phyloP scores from a whole-genome alignment of 163 green algal species.

The Scenedesmus sp. region DNA sequence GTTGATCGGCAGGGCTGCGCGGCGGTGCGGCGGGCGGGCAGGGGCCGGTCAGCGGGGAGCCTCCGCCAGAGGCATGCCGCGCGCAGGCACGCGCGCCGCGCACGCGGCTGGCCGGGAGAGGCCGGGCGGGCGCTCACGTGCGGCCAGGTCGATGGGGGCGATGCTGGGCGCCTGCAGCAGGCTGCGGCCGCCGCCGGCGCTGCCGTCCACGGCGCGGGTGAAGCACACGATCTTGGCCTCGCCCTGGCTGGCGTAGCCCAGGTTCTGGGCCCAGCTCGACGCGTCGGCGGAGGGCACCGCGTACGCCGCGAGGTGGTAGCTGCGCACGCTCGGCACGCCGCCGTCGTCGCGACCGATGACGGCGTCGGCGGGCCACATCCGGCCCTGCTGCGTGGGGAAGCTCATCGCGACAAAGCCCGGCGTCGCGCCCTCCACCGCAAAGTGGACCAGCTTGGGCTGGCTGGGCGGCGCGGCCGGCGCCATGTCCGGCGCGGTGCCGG shows the following conservation, averaged over 20 bases:
- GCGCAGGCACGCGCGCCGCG: too few relatives aligned
- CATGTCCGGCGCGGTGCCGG: neutral
- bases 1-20: slow-evolving; percentile 19
- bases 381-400: slow-evolving; percentile 7
- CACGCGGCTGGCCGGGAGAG: too few relatives aligned
- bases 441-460: slow-evolving; percentile 9
- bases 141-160: neutral
- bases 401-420: slow-evolving; percentile 18
- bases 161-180: neutral
- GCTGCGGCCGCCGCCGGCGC: neutral
- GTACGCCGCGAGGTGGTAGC: slow-evolving; percentile 4
- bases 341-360: neutral
- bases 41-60: too few relatives aligned
- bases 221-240: slow-evolving; percentile 23
- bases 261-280: neutral
- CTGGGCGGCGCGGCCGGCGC: too few relatives aligned
- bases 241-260: slow-evolving; percentile 5
- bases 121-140: neutral
- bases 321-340: neutral
- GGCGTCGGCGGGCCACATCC: slow-evolving; percentile 32
- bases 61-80: too few relatives aligned
- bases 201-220: neutral
- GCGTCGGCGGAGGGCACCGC: neutral
- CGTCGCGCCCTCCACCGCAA: slow-evolving; percentile 13
- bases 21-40: too few relatives aligned